Conservation (phyloP, 129 eudicot genomes). For the Artemisia argyi region DNA sequence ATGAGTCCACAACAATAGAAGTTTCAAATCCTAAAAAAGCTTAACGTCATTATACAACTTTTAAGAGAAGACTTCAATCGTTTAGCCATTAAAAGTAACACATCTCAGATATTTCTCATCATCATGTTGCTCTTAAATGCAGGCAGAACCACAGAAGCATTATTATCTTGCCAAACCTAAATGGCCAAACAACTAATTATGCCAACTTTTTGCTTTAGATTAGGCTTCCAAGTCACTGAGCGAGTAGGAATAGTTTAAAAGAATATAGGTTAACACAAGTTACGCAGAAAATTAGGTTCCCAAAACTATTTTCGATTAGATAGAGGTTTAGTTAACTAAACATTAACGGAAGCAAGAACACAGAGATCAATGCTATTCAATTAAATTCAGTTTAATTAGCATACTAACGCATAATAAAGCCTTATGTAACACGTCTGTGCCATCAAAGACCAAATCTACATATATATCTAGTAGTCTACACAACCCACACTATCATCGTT, state of each 20-base stretch:
- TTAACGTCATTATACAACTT: neutral
- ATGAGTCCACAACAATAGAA: too few species aligned
- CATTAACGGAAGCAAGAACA: neutral
- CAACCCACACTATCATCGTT: neutral
- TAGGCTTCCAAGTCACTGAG: neutral
- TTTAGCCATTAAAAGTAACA: neutral
- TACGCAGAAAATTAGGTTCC: neutral
- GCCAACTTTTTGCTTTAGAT: neutral
- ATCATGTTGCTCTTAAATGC: conserved; percentile 10
- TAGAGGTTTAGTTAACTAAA: neutral
- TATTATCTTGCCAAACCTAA: neutral
- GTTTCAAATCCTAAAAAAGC: too few species aligned
- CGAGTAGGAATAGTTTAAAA: too few species aligned
- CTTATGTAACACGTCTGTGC: neutral
- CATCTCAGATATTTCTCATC: neutral
- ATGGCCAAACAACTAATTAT: too few species aligned
- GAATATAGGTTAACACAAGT: too few species aligned
- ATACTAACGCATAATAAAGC: too few species aligned
- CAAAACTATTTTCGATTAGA: neutral
- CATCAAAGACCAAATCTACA: neutral
- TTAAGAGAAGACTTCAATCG: neutral
- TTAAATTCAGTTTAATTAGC: neutral
- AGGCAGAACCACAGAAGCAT: neutral
- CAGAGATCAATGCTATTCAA: neutral
- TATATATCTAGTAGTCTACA: too few species aligned